These are phyloP conservation scores for Alectoria sarmentosa DNA, from an alignment of 495 filamentous ascomycete species.

Conservation along the genomic window DNA sequence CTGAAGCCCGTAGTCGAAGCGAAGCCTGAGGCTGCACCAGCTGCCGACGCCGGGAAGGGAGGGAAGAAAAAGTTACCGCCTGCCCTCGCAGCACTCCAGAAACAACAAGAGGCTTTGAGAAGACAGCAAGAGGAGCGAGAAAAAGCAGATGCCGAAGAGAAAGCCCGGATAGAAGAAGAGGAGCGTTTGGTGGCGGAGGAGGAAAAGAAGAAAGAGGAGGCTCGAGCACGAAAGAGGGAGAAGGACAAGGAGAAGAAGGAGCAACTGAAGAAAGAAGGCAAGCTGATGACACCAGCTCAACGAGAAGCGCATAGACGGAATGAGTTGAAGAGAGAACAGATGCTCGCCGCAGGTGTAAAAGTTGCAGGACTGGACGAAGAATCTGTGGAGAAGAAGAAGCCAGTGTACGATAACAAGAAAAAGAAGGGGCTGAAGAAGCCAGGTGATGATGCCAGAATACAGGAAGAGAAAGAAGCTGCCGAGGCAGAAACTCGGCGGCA, in stretches of 20 bases:
- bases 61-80: constrained; percentile 87
- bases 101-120: constrained; percentile 79
- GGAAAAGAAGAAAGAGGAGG: constrained; percentile 63
- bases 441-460: constrained; percentile 51
- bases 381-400: constrained; percentile 60
- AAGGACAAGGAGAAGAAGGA: constrained; percentile 95
- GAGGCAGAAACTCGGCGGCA: constrained; percentile 54
- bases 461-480: constrained; percentile 55
- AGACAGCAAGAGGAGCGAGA: constrained; percentile 71
- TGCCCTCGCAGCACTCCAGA: constrained; percentile 75
- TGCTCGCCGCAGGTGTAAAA: constrained; percentile 80
- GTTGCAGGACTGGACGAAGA: constrained; percentile 64
- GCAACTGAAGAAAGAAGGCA: constrained; percentile 90
- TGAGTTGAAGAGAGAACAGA: constrained; percentile 85
- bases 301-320: constrained; percentile 76
- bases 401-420: constrained; percentile 63
- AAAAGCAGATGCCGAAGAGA: constrained; percentile 61
- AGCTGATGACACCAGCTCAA: constrained; percentile 90
- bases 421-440: constrained; percentile 70
- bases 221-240: constrained; percentile 76
- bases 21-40: constrained; percentile 39
- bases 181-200: constrained; percentile 66
- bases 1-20: constrained; percentile 35
- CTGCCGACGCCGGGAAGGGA: constrained; percentile 52
- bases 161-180: constrained; percentile 62